A percentile compares a stretch with the other conserved stretches of the same genome.
phyloP scores from a whole-genome alignment of 1,139 yeast species.

The Geotrichum aggregatum region DNA sequence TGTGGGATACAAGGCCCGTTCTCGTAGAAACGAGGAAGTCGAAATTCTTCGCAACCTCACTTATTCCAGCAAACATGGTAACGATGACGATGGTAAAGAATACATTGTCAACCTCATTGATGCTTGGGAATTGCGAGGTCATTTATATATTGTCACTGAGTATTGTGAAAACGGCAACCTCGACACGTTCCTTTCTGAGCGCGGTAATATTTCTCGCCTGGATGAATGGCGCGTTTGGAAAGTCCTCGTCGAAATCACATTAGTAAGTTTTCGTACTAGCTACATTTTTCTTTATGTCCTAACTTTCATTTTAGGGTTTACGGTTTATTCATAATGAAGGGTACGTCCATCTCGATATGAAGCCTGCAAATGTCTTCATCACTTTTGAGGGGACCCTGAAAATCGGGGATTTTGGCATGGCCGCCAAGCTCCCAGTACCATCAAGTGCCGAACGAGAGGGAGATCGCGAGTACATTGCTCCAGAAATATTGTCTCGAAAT shows the following conservation, averaged over 20 bases:
- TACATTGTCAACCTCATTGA: constrained; percentile 74
- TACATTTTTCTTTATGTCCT: background rate
- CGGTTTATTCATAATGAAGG: constrained; percentile 73
- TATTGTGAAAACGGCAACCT: constrained; percentile 92
- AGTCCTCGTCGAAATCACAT: constrained; percentile 73
- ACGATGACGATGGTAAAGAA: constrained; percentile 74
- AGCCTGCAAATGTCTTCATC: constrained; percentile 90
- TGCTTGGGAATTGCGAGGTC: constrained; percentile 77
- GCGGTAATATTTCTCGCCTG: constrained; percentile 65
- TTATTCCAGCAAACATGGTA: constrained; percentile 30
- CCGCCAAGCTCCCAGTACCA: constrained; percentile 51
- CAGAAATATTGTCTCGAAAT: constrained; percentile 81
- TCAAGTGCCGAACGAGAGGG: constrained; percentile 81
- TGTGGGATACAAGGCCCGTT: constrained; percentile 50
- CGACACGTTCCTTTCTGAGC: constrained; percentile 72
- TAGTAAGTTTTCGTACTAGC: constrained; percentile 25
- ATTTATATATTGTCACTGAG: constrained; percentile 88
- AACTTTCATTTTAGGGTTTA: constrained; percentile 48
- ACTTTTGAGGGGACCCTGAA: constrained; percentile 90
- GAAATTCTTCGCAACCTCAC: constrained; percentile 48
- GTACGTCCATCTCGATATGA: constrained; percentile 79
- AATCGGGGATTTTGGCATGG: constrained; percentile 81
- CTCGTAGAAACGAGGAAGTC: constrained; percentile 55
- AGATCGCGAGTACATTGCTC: constrained; percentile 95
- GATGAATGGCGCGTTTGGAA: constrained; percentile 99